A percentile compares a stretch with the other conserved stretches of the same genome.
Evolutionary conservation across 2,329 filamentous ascomycete genomes (phyloP).

Genomic region (Fusarium abutilonis): DNA sequence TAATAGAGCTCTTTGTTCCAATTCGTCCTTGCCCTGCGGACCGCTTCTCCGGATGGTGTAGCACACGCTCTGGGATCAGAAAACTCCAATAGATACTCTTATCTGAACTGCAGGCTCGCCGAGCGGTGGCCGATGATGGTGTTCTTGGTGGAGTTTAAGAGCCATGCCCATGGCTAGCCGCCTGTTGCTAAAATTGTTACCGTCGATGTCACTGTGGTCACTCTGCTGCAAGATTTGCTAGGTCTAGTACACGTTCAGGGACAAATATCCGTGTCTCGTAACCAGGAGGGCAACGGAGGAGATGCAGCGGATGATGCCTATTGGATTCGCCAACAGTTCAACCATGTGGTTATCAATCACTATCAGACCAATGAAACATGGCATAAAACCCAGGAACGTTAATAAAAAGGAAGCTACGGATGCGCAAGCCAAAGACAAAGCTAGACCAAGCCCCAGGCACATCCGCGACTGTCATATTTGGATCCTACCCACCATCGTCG

Average conservation of each 20-base stretch:
- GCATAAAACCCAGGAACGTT: slow-evolving; percentile 24
- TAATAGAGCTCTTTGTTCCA: slow-evolving; percentile 5
- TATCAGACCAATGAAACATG: neutral
- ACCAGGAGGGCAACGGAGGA: slow-evolving; percentile 15
- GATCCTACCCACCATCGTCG: slow-evolving; percentile 44
- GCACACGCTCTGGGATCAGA: neutral
- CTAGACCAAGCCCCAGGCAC: slow-evolving; percentile 40
- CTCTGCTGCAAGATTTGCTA: slow-evolving; percentile 30
- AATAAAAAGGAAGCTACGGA: slow-evolving; percentile 23
- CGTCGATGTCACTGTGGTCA: slow-evolving; percentile 25
- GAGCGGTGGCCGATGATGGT: slow-evolving; percentile 36
- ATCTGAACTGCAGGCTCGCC: slow-evolving; percentile 20
- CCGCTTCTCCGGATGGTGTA: slow-evolving; percentile 8
- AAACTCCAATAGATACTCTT: neutral
- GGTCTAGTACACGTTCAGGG: slow-evolving; percentile 24
- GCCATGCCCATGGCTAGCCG: slow-evolving; percentile 25
- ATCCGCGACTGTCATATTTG: slow-evolving; percentile 35
- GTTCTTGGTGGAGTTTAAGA: slow-evolving; percentile 36
- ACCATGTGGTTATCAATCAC: neutral
- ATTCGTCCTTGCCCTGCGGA: slow-evolving; percentile 1
- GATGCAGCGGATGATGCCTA: slow-evolving; percentile 31
- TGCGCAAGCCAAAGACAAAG: slow-evolving; percentile 10
- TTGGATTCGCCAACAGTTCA: slow-evolving; percentile 17
- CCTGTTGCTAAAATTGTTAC: slow-evolving; percentile 22
- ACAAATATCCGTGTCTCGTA: slow-evolving; percentile 25